phyloP scores from a whole-genome alignment of 163 green algal genomes.

The Trebouxia gelatinosa region DNA sequence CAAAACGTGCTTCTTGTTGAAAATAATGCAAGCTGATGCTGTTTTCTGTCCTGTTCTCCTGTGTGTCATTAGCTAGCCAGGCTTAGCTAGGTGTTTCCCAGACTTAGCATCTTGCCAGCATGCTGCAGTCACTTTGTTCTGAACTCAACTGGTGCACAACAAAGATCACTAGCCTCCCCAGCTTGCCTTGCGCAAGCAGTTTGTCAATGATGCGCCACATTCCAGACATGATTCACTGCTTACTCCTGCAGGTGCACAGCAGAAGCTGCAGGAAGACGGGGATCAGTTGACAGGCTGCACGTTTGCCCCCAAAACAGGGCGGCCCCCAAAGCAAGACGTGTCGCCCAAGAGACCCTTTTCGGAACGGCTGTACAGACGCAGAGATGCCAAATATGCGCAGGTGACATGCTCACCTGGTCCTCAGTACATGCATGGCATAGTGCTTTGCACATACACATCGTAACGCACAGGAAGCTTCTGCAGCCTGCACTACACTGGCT shows the following conservation, averaged over 20 bases:
- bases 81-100: too few relatives aligned
- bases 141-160: background rate
- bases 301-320: slow-evolving; percentile 41
- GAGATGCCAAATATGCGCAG: slow-evolving; percentile 29
- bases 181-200: background rate
- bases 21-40: too few relatives aligned
- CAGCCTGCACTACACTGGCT: too few relatives aligned
- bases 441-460: too few relatives aligned
- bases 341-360: slow-evolving; percentile 31
- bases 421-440: too few relatives aligned
- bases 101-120: too few relatives aligned
- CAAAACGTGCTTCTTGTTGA: too few relatives aligned
- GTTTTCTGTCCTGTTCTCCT: too few relatives aligned
- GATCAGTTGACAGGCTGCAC: slow-evolving; percentile 39
- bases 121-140: background rate
- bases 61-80: too few relatives aligned
- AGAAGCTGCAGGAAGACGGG: slow-evolving; percentile 33
- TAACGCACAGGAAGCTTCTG: too few relatives aligned
- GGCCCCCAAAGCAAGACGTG: slow-evolving; percentile 19
- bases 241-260: slow-evolving; percentile 25
- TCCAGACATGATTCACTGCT: too few relatives aligned
- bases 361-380: slow-evolving; percentile 35
- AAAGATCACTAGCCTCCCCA: background rate
- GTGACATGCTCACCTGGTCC: background rate
- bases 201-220: too few relatives aligned